These are phyloP conservation scores for Acer campestre DNA, from an alignment of 345 rosid genomes.

Conservation along the genomic window DNA sequence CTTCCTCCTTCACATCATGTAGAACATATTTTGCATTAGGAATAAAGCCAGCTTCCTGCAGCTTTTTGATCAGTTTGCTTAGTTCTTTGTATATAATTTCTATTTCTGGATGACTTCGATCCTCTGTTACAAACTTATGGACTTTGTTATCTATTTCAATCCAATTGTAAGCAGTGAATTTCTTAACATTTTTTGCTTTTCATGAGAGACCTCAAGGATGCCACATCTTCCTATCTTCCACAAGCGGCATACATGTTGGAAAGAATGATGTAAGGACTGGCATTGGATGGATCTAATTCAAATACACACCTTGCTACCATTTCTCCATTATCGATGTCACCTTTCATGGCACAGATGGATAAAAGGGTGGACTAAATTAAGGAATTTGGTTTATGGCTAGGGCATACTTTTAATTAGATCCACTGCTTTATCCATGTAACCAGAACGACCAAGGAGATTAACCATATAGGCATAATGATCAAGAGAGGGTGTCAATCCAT, in stretches of 20 bases:
- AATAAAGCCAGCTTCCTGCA: conserved; percentile 48
- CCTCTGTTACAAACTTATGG: conserved; percentile 61
- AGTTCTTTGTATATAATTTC: conserved; percentile 45
- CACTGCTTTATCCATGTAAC: conserved; percentile 42
- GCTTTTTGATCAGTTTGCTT: conserved; percentile 36
- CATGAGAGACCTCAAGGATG: conserved; percentile 57
- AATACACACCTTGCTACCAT: conserved; percentile 53
- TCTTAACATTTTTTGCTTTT: conserved; percentile 51
- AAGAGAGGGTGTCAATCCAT: conserved; percentile 40
- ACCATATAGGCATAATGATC: conserved; percentile 61
- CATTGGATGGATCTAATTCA: conserved; percentile 45
- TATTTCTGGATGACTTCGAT: conserved; percentile 54
- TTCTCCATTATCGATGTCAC: conserved; percentile 49
- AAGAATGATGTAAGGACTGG: conserved; percentile 60
- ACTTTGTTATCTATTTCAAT: conserved; percentile 49
- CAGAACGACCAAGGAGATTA: conserved; percentile 57
- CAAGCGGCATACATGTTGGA: conserved; percentile 61
- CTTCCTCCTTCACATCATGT: conserved; percentile 54
- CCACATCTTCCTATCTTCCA: conserved; percentile 64
- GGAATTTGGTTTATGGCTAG: conserved; percentile 43
- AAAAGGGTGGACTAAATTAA: conserved; percentile 57
- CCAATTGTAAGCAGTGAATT: conserved; percentile 67
- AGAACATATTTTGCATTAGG: conserved; percentile 48
- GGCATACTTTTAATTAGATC: conserved; percentile 46
- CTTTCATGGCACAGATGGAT: conserved; percentile 44